A percentile compares a stretch with the other conserved stretches of the same genome.
Conservation (phyloP, 2,329 filamentous ascomycete genomes). For the Amauroascus niger region DNA sequence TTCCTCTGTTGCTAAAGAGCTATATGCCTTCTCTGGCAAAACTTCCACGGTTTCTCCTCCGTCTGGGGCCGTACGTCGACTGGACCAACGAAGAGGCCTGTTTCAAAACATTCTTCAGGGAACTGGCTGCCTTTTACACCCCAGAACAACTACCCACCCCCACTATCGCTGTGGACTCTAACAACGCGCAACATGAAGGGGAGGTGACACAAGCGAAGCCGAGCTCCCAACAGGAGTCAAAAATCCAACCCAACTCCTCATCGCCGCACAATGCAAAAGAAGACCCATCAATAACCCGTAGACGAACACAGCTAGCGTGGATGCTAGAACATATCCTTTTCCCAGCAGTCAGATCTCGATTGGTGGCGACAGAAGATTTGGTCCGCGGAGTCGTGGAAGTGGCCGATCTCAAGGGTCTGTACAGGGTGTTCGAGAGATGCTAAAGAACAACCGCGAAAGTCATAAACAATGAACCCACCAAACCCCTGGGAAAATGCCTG, state of each 20-base stretch:
- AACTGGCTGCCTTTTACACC: constrained; percentile 82
- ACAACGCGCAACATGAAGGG: constrained; percentile 12
- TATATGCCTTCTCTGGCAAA: constrained; percentile 82
- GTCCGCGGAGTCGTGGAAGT: constrained; percentile 74
- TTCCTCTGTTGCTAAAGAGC: constrained; percentile 79
- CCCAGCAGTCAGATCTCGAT: constrained; percentile 70
- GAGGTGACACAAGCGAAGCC: background rate
- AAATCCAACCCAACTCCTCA: constrained; percentile 17
- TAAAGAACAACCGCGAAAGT: constrained; percentile 33
- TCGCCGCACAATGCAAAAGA: constrained; percentile 42
- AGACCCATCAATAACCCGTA: constrained; percentile 31
- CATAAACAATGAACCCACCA: background rate
- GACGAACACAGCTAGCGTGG: constrained; percentile 60
- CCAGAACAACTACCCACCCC: constrained; percentile 64
- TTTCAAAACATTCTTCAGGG: constrained; percentile 73
- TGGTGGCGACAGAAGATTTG: constrained; percentile 71
- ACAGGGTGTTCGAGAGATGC: constrained; percentile 90
- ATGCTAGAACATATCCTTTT: constrained; percentile 81
- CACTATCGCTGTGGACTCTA: constrained; percentile 28
- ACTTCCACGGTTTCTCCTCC: constrained; percentile 75
- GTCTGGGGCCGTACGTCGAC: constrained; percentile 76
- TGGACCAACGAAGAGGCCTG: constrained; percentile 80
- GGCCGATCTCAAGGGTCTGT: constrained; percentile 83
- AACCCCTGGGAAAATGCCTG: too few relatives aligned
- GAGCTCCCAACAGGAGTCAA: background rate